Evolutionary conservation across 805 yeast genomes (phyloP).

Genomic region (Pichia thaimueangensis): DNA sequence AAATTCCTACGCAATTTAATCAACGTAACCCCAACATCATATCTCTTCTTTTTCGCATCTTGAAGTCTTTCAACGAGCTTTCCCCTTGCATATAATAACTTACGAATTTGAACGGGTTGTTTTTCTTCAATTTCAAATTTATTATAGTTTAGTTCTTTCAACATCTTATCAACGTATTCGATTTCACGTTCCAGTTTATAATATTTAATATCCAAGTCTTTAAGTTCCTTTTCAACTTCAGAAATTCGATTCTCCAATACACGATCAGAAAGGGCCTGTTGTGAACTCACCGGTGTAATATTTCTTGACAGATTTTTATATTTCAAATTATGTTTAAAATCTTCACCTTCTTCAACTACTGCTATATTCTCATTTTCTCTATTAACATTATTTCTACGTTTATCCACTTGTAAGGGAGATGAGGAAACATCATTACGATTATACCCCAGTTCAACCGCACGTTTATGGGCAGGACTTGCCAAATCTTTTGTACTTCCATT

Average conservation of each 20-base stretch:
- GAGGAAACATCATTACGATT: background rate
- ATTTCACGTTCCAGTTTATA: conserved; percentile 28
- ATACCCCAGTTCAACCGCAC: background rate
- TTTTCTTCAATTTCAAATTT: background rate
- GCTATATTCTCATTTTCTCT: background rate
- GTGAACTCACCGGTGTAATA: conserved; percentile 9
- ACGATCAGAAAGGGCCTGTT: conserved; percentile 6
- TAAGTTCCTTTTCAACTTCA: conserved; percentile 15
- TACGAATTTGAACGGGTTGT: conserved; percentile 21
- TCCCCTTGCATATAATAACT: conserved; percentile 24
- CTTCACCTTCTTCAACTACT: background rate
- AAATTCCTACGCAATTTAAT: conserved; percentile 23
- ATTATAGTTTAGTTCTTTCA: conserved; percentile 7
- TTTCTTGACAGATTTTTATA: conserved; percentile 7
- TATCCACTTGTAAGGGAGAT: conserved; percentile 1
- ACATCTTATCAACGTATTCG: conserved; percentile 25
- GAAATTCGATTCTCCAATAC: conserved; percentile 15
- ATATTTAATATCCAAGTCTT: conserved; percentile 18
- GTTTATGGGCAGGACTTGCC: conserved; percentile 5
- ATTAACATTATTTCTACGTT: background rate
- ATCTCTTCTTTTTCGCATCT: conserved; percentile 23
- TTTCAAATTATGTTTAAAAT: background rate
- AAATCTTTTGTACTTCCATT: conserved; percentile 13
- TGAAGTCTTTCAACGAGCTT: conserved; percentile 27
- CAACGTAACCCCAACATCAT: conserved; percentile 27